Conservation (phyloP, 176 grass and related monocot genomes). For the barley (Hordeum vulgare) region MorexV3_pseudomolecules_assembly NC_058520.1:31132354-31132853, state of each 20-base stretch:
- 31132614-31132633: not conserved
- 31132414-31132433: slow-evolving; percentile 98
- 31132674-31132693: not conserved
- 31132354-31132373: slow-evolving; percentile 22
- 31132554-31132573: not conserved
- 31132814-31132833: not conserved
- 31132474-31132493: not conserved
- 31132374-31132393: slow-evolving; percentile 70
- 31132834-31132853: not conserved
- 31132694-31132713: not conserved
- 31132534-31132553: not conserved
- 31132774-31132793: not conserved
- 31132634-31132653: not conserved
- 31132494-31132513: not conserved
- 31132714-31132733: slow-evolving; percentile 16
- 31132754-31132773: not conserved
- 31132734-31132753: not conserved
- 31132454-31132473: slow-evolving; percentile 97
- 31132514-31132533: not conserved
- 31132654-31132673: not conserved
- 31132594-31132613: not conserved
- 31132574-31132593: not conserved
- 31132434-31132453: slow-evolving; percentile 96
- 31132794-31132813: not conserved
- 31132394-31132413: slow-evolving; percentile 99